phyloP scores from a whole-genome alignment of 306 rosid species.

The Casuarina glauca region DNA sequence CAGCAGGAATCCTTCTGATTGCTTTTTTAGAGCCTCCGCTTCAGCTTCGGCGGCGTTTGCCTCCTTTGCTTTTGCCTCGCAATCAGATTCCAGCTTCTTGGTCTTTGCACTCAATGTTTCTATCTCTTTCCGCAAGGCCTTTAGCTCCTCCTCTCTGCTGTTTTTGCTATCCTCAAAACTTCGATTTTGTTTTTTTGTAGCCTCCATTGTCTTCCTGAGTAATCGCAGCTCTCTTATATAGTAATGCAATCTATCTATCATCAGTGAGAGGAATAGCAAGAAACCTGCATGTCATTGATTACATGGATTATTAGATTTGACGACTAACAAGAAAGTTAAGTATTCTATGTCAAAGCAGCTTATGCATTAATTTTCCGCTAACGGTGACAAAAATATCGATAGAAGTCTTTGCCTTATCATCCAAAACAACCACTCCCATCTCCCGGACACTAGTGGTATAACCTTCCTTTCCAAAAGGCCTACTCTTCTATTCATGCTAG shows the following conservation, averaged over 20 bases:
- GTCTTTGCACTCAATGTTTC: conserved; percentile 44
- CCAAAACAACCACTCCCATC: too few species aligned
- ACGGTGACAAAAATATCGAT: too few species aligned
- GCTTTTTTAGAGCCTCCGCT: conserved; percentile 82
- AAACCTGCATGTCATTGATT: conserved; percentile 61
- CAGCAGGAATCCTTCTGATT: conserved; percentile 79
- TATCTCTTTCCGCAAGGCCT: conserved; percentile 60
- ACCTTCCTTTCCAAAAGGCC: too few species aligned
- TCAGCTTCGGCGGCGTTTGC: conserved; percentile 57
- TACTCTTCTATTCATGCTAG: too few species aligned
- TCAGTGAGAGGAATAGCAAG: conserved; percentile 70
- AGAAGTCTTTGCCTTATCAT: too few species aligned
- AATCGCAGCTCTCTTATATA: conserved; percentile 88
- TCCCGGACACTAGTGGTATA: too few species aligned
- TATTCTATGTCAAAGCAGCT: too few species aligned
- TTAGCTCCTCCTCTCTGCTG: conserved; percentile 47
- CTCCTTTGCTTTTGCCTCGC: conserved; percentile 48
- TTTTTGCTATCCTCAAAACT: conserved; percentile 63
- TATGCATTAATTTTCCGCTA: too few species aligned
- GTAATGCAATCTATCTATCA: conserved; percentile 87
- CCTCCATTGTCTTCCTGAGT: conserved; percentile 89
- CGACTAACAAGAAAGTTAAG: conserved; percentile 4
- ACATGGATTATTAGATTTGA: conserved; percentile 19
- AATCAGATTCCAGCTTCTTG: conserved; percentile 65
- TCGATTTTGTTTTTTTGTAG: conserved; percentile 83